A percentile compares a stretch with the other conserved stretches of the same genome.
phyloP scores from a whole-genome alignment of 768 basidiomycete species.

The Hypholoma sublateritium region DNA sequence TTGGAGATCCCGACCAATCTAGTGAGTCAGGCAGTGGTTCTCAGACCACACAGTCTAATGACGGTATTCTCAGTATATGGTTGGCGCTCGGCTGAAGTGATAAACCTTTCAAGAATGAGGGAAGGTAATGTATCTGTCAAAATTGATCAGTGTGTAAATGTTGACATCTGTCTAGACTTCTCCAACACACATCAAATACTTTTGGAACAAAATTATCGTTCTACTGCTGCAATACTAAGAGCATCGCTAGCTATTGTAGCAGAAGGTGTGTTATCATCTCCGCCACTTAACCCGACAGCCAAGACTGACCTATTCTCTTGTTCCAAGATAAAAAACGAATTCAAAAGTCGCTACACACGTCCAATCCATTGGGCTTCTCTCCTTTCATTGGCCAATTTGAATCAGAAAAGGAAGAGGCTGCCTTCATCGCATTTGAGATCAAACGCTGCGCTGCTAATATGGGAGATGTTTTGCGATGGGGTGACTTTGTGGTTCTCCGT shows the following conservation, averaged over 20 bases:
- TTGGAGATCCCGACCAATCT: slow-evolving; percentile 91
- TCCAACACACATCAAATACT: slow-evolving; percentile 62
- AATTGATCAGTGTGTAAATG: background rate
- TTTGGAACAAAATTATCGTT: slow-evolving; percentile 86
- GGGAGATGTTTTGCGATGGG: slow-evolving; percentile 69
- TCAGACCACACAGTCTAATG: background rate
- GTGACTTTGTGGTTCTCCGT: slow-evolving; percentile 86
- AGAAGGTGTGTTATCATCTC: slow-evolving; percentile 54
- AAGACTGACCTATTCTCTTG: background rate
- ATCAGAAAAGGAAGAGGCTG: slow-evolving; percentile 63
- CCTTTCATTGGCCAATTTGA: slow-evolving; percentile 58
- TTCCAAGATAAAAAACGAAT: slow-evolving; percentile 70
- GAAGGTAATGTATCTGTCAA: slow-evolving; percentile 38
- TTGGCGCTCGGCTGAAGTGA: slow-evolving; percentile 81
- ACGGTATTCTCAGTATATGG: slow-evolving; percentile 61
- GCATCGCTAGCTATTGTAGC: slow-evolving; percentile 77
- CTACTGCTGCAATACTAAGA: slow-evolving; percentile 72
- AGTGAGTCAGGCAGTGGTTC: slow-evolving; percentile 37
- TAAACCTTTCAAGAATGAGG: slow-evolving; percentile 73
- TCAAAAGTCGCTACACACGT: slow-evolving; percentile 68
- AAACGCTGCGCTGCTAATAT: slow-evolving; percentile 73
- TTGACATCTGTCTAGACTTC: slow-evolving; percentile 54
- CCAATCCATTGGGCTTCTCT: slow-evolving; percentile 58
- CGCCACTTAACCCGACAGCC: background rate
- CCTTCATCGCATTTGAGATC: slow-evolving; percentile 75